phyloP scores from a whole-genome alignment of 1,284 basidiomycete species.

The Trichosporon inkin region DNA sequence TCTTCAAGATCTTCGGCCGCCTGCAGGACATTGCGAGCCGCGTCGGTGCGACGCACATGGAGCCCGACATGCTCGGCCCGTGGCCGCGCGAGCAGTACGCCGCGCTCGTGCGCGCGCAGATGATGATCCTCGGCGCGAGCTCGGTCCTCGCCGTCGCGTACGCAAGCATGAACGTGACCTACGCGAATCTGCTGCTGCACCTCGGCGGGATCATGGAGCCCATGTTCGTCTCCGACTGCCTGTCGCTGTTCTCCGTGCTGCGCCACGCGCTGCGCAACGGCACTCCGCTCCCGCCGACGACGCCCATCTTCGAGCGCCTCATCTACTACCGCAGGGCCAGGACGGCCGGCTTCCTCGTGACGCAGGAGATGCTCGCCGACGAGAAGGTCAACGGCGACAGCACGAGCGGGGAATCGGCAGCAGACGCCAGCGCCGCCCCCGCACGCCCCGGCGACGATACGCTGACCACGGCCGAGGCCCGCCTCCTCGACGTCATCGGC shows the following conservation, averaged over 20 bases:
- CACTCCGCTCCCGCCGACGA: slow-evolving; percentile 39
- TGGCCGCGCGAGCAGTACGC: slow-evolving; percentile 47
- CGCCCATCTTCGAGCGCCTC: slow-evolving; percentile 46
- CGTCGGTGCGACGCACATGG: slow-evolving; percentile 31
- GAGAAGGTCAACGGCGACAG: neutral
- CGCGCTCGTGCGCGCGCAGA: slow-evolving; percentile 30
- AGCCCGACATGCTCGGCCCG: slow-evolving; percentile 41
- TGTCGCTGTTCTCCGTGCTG: slow-evolving; percentile 42
- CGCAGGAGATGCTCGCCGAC: neutral
- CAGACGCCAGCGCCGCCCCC: too few relatives aligned
- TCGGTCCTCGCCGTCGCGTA: slow-evolving; percentile 39
- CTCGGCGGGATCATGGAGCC: slow-evolving; percentile 39
- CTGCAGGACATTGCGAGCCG: slow-evolving; percentile 34
- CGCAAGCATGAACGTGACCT: slow-evolving; percentile 34
- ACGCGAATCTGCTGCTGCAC: slow-evolving; percentile 16
- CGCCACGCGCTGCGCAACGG: slow-evolving; percentile 38
- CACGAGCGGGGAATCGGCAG: too few relatives aligned
- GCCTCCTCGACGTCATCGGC: neutral
- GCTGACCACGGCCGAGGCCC: neutral
- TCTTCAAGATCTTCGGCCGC: slow-evolving; percentile 36
- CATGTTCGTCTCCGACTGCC: slow-evolving; percentile 44
- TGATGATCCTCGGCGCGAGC: slow-evolving; percentile 32
- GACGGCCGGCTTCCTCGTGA: neutral
- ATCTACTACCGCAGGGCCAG: slow-evolving; percentile 26
- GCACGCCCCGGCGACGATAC: neutral